Conservation (phyloP, 208 protist genomes). For the Wallacemonas sp. region DNA sequence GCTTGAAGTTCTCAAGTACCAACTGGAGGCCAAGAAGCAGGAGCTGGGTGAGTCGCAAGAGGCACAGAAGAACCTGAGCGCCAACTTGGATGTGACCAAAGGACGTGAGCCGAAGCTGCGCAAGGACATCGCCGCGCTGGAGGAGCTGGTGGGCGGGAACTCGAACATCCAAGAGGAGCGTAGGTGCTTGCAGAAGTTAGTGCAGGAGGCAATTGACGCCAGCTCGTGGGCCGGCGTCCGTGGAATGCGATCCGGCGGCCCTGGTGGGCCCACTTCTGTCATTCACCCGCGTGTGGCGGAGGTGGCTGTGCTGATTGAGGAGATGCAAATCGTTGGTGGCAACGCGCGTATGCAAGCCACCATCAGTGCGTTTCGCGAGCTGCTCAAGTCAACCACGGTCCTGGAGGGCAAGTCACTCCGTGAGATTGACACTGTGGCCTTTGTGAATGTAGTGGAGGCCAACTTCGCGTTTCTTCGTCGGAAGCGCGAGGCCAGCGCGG, state of each 20-base stretch:
- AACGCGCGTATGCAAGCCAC: slow-evolving; percentile 72
- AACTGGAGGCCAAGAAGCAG: not conserved
- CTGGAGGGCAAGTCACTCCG: slow-evolving; percentile 38
- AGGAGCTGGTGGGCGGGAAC: slow-evolving; percentile 1
- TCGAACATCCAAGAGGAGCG: slow-evolving; percentile 8
- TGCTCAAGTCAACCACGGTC: slow-evolving; percentile 49
- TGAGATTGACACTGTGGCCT: slow-evolving; percentile 39
- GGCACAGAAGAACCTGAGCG: slow-evolving; percentile 1
- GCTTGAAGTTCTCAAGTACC: not conserved
- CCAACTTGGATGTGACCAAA: not conserved
- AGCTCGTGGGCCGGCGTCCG: not conserved
- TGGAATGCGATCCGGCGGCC: not conserved
- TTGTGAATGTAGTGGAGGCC: slow-evolving; percentile 57
- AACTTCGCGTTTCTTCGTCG: slow-evolving; percentile 76
- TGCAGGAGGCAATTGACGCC: slow-evolving; percentile 24
- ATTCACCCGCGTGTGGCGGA: slow-evolving; percentile 78
- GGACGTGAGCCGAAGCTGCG: slow-evolving; percentile 4
- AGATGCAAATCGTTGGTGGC: slow-evolving; percentile 72
- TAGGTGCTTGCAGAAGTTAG: slow-evolving; percentile 15
- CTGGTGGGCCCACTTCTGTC: slow-evolving; percentile 12
- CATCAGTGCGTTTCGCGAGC: slow-evolving; percentile 57
- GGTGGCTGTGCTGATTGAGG: slow-evolving; percentile 65
- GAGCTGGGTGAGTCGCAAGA: not conserved
- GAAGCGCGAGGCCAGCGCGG: slow-evolving; percentile 52
- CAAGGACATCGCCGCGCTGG: not conserved